phyloP scores from a whole-genome alignment of 208 protist genomes.

The Kentomonas sorsogonicus region DNA sequence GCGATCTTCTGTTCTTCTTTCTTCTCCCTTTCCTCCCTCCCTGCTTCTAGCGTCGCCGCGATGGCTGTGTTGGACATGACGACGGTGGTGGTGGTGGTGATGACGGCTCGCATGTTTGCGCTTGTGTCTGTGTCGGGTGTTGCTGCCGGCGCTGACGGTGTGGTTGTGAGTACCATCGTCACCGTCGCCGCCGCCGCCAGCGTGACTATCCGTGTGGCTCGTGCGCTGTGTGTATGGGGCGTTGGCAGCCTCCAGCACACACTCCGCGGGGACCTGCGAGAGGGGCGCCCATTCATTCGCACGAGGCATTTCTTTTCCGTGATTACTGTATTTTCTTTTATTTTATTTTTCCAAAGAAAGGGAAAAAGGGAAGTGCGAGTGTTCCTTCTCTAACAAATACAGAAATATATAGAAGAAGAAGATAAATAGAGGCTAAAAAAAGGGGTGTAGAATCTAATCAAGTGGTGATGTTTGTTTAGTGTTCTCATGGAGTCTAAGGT shows the following conservation, averaged over 20 bases:
- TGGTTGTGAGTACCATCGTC: too few relatives aligned
- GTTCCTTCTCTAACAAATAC: background rate
- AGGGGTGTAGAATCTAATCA: background rate
- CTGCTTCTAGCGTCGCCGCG: too few relatives aligned
- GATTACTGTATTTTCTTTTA: too few relatives aligned
- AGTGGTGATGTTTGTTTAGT: background rate
- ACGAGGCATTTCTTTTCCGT: too few relatives aligned
- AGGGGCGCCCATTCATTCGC: background rate
- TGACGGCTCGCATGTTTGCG: too few relatives aligned
- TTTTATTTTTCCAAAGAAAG: background rate
- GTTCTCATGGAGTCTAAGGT: background rate
- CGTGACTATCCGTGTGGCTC: background rate
- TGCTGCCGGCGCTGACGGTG: background rate
- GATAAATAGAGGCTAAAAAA: too few relatives aligned
- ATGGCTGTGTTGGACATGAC: too few relatives aligned
- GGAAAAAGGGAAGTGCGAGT: background rate
- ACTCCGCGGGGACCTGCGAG: background rate
- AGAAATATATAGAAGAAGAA: too few relatives aligned
- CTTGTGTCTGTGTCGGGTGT: background rate
- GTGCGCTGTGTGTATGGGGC: background rate
- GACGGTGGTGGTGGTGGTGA: too few relatives aligned
- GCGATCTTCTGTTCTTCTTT: too few relatives aligned
- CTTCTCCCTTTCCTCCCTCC: too few relatives aligned
- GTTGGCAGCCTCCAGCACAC: background rate
- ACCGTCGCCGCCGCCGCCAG: too few relatives aligned